phyloP scores from a whole-genome alignment of 768 basidiomycete species.

The Boletus speciosus region DNA sequence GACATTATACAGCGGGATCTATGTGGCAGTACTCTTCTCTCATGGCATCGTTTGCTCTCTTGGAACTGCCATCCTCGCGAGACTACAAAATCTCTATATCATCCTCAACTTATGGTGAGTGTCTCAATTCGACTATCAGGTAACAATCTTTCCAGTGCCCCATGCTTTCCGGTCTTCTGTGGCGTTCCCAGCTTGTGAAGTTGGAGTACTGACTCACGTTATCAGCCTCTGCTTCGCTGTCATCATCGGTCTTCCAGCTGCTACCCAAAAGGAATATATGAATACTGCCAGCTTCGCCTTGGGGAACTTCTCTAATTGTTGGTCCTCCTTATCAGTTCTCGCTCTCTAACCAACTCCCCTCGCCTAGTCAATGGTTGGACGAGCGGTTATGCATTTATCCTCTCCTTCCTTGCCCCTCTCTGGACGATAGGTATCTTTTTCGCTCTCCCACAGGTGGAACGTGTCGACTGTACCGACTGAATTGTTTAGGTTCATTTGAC shows the following conservation, averaged over 20 bases:
- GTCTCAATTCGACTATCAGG: background rate
- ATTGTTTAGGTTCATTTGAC: slow-evolving; percentile 40
- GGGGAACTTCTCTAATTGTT: slow-evolving; percentile 58
- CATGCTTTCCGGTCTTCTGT: too few species aligned
- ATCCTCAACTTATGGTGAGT: slow-evolving; percentile 65
- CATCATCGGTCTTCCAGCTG: slow-evolving; percentile 65
- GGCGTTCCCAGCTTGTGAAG: too few species aligned
- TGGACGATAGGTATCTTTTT: slow-evolving; percentile 42
- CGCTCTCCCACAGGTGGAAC: background rate
- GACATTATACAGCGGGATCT: slow-evolving; percentile 52
- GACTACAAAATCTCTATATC: slow-evolving; percentile 68
- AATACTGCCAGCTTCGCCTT: slow-evolving; percentile 63
- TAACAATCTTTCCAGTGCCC: too few species aligned
- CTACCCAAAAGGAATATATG: slow-evolving; percentile 54
- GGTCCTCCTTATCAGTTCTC: slow-evolving; percentile 5
- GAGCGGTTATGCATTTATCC: slow-evolving; percentile 46
- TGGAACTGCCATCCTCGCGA: slow-evolving; percentile 60
- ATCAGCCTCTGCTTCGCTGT: slow-evolving; percentile 30
- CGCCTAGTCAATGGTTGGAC: slow-evolving; percentile 41
- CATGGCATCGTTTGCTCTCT: slow-evolving; percentile 68
- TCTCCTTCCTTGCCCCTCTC: slow-evolving; percentile 49
- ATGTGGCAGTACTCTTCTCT: slow-evolving; percentile 53
- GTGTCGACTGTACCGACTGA: background rate
- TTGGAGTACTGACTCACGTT: background rate
- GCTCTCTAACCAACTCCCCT: background rate